phyloP scores from a whole-genome alignment of 176 grass and related monocot genomes.

The Tuctoria greenei region DNA sequence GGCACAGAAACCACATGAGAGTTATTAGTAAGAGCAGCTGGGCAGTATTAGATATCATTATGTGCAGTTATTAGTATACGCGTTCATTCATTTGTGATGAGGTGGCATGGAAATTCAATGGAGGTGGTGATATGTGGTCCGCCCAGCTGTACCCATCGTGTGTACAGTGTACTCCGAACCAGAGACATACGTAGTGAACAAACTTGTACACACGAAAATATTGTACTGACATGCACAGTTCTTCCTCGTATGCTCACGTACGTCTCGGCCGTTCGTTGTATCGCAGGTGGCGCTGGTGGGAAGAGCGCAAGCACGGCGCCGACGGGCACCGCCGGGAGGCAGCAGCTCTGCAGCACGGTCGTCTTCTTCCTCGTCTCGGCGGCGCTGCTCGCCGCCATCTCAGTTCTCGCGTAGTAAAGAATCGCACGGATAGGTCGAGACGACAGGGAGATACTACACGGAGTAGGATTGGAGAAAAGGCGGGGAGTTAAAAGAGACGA shows the following conservation, averaged over 20 bases:
- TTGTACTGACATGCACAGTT: background rate
- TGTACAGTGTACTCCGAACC: background rate
- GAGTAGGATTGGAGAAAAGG: background rate
- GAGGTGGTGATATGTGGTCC: background rate
- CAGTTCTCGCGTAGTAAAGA: background rate
- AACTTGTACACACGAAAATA: background rate
- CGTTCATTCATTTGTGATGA: conserved; percentile 6
- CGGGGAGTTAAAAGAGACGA: background rate
- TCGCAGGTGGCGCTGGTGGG: conserved; percentile 31
- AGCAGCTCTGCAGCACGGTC: background rate
- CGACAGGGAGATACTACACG: background rate
- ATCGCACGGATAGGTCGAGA: background rate
- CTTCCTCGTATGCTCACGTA: background rate
- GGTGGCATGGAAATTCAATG: conserved; percentile 35
- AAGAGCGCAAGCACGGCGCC: conserved; percentile 25
- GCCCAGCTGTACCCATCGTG: too few species aligned
- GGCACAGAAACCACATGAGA: conserved; percentile 5
- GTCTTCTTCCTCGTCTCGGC: conserved; percentile 22
- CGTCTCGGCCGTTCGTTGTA: too few species aligned
- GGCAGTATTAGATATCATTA: too few species aligned
- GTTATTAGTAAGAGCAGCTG: too few species aligned
- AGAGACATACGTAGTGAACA: background rate
- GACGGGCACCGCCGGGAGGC: background rate
- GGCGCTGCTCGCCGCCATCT: background rate
- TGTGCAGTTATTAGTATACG: background rate